These are phyloP conservation scores for Monilinia fructigena DNA, from an alignment of 2,329 filamentous ascomycete genomes.

Conservation along the genomic window DNA sequence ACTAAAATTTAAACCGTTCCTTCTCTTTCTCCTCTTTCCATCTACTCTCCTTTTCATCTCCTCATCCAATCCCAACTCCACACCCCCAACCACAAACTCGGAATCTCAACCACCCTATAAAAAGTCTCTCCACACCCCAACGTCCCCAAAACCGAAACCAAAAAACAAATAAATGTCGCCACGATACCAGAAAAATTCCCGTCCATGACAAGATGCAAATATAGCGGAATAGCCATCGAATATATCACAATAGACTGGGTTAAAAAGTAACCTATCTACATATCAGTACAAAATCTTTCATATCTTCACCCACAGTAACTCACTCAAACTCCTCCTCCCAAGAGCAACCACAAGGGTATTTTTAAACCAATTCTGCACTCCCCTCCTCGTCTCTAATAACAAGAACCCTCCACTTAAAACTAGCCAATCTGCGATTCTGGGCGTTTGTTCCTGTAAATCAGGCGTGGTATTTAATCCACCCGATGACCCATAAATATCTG, in stretches of 20 bases:
- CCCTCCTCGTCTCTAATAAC: slow-evolving; percentile 44
- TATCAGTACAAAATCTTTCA: background rate
- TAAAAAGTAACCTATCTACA: slow-evolving; percentile 44
- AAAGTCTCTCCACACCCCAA: slow-evolving; percentile 23
- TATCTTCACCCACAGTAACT: slow-evolving; percentile 27
- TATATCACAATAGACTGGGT: slow-evolving; percentile 45
- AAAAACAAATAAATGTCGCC: slow-evolving; percentile 10
- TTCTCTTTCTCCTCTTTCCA: no score
- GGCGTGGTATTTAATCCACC: slow-evolving; percentile 42
- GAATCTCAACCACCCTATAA: slow-evolving; percentile 26
- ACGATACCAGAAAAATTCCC: background rate
- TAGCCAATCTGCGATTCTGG: slow-evolving; percentile 46
- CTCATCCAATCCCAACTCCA: slow-evolving; percentile 23
- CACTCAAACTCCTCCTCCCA: slow-evolving; percentile 47
- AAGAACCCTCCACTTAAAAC: slow-evolving; percentile 45
- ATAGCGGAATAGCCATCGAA: slow-evolving; percentile 44
- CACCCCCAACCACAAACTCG: slow-evolving; percentile 23
- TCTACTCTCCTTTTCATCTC: background rate
- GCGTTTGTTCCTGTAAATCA: slow-evolving; percentile 41
- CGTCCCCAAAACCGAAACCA: background rate
- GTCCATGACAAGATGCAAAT: slow-evolving; percentile 20
- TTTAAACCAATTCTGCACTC: slow-evolving; percentile 41
- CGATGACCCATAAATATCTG: slow-evolving; percentile 42
- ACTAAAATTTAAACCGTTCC: no score
- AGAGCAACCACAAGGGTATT: slow-evolving; percentile 42